Conservation (phyloP, 2,329 filamentous ascomycete species). For the Dothideomycetes sp. region DNA sequence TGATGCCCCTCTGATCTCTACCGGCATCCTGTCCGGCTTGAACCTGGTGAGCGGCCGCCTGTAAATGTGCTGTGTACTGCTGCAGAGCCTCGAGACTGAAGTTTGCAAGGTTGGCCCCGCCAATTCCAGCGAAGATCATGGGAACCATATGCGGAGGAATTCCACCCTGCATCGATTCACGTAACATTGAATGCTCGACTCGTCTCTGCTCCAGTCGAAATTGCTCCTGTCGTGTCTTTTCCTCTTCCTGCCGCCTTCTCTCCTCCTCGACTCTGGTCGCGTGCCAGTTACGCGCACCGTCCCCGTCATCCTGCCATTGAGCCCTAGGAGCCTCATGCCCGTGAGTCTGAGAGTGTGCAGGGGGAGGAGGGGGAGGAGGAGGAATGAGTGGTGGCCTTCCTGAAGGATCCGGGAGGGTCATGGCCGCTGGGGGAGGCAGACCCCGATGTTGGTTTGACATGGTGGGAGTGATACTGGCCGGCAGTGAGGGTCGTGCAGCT, state of each 20-base stretch:
- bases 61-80: slow-evolving; percentile 39
- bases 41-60: slow-evolving; percentile 34
- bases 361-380: slow-evolving; percentile 27
- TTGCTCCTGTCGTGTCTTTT: slow-evolving; percentile 43
- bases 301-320: slow-evolving; percentile 36
- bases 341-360: slow-evolving; percentile 10
- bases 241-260: slow-evolving; percentile 45
- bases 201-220: slow-evolving; percentile 42
- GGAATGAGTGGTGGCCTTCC: slow-evolving; percentile 26
- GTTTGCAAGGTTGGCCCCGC: slow-evolving; percentile 38
- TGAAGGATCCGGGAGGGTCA: slow-evolving; percentile 42
- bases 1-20: slow-evolving; percentile 35
- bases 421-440: slow-evolving; percentile 44
- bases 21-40: slow-evolving; percentile 35
- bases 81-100: slow-evolving; percentile 43
- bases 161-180: slow-evolving; percentile 43
- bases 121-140: slow-evolving; percentile 46
- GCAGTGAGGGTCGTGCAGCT: slow-evolving; percentile 31
- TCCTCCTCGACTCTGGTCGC: slow-evolving; percentile 44
- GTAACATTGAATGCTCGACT: slow-evolving; percentile 44
- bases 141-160: slow-evolving; percentile 44
- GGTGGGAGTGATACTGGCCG: slow-evolving; percentile 32
- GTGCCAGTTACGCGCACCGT: slow-evolving; percentile 44
- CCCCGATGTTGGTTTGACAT: slow-evolving; percentile 46
- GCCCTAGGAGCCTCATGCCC: slow-evolving; percentile 2